Percentiles rank a stretch among this genome's conserved stretches.
These are phyloP conservation scores for Glomus cerebriforme DNA, from an alignment of 192 early-diverging fungal genomes.

Conservation along the genomic window DNA sequence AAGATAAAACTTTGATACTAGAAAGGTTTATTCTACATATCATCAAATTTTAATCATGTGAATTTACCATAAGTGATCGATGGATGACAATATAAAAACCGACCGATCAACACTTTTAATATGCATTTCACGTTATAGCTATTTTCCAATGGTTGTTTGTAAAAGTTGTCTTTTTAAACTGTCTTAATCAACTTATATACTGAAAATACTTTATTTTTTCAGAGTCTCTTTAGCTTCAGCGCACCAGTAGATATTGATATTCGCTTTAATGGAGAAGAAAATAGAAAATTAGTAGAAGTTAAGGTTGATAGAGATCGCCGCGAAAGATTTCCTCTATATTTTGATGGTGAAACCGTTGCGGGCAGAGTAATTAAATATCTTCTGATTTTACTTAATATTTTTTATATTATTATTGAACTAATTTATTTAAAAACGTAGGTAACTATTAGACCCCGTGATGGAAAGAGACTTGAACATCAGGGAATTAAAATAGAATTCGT, in stretches of 20 bases:
- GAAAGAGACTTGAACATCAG: slow-evolving; percentile 95
- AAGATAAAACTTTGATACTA: too few species aligned
- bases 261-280: slow-evolving; percentile 78
- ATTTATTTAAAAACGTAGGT: slow-evolving; percentile 50
- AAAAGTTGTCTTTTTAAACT: too few species aligned
- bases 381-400: not conserved
- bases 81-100: too few species aligned
- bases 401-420: not conserved
- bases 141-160: too few species aligned
- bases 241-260: slow-evolving; percentile 88
- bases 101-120: too few species aligned
- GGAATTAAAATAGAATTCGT: slow-evolving; percentile 99
- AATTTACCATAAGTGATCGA: too few species aligned
- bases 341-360: slow-evolving; percentile 92
- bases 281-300: slow-evolving; percentile 91
- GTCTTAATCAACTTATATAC: too few species aligned
- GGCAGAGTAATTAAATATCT: slow-evolving; percentile 74
- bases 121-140: too few species aligned
- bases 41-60: too few species aligned
- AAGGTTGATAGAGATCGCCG: slow-evolving; percentile 92
- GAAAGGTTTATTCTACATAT: too few species aligned
- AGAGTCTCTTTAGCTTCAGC: slow-evolving; percentile 80
- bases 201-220: not conserved
- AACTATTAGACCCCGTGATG: slow-evolving; percentile 76
- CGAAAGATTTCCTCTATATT: slow-evolving; percentile 90